Base-by-base conservation (phyloP, 805 yeast genomes). In the Candida suzukii region DNA sequence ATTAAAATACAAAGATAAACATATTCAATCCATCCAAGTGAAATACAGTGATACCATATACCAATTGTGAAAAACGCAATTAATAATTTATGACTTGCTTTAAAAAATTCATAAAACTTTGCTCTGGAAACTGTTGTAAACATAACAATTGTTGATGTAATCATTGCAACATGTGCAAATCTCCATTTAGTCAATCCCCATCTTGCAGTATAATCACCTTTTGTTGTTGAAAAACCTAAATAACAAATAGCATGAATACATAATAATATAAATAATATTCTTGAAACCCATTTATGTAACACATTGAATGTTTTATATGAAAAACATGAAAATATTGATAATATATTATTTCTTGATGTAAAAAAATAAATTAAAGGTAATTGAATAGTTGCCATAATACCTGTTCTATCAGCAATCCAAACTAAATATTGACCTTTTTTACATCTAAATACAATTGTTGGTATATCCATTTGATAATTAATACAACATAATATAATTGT, bases 1-100 rank as follows among this genome's bases (percentile, higher is more conserved):
- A 87, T 66, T 0, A 76, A 80, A 44, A 76, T 69, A 9, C 80
- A 54, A 4, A 77, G 72, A 42, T 74, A 77, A 18, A 71, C 50
- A 62, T 70, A 76, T 42, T 67, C 72, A 49, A 70, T 67, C 71
- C 76, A 75, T 1, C 73, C 74, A 40, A 68, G 42, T n/a, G 68
- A 64, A 42, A 58, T 48, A 39, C 78, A 68, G 46, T 73, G 78
- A 37, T 64, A 63, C 69, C 74, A 73, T 18, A 68, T 57, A 9
- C 73, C 70, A 38, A 63, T 56, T 13, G 72, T 56, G 46, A 74
- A 74, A 1, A 68, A 37, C 6, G 66, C 43, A 3, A 70, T 67
- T 35, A 73, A 41, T 1, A 65, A 31, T 27, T 70, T 68, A 52
- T 75, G 81, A 3, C 63, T 38, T 42, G 59, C 48, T 33, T 74